A percentile compares a stretch with the other conserved stretches of the same genome.
Evolutionary conservation across 495 filamentous ascomycete species (phyloP).

Genomic region (Peziza echinospora): DNA sequence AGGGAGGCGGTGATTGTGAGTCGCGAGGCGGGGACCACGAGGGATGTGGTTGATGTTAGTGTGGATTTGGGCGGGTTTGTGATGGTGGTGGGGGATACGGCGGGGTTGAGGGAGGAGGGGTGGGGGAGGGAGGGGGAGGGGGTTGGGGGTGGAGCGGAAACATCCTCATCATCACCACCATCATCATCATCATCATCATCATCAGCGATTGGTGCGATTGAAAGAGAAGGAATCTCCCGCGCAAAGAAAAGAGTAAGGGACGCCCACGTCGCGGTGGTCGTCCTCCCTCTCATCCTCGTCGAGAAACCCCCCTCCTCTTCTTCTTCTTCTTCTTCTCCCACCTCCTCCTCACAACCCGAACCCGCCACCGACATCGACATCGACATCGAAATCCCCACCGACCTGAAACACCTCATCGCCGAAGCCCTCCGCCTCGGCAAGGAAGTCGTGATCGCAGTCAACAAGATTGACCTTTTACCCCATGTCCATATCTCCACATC

Average conservation of each 20-base stretch:
- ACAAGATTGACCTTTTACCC: slow-evolving; percentile 14
- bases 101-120: slow-evolving; percentile 41
- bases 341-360: too few relatives aligned
- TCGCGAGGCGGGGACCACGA: slow-evolving; percentile 70
- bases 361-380: too few relatives aligned
- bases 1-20: slow-evolving; percentile 90
- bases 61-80: slow-evolving; percentile 78
- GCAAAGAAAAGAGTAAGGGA: slow-evolving; percentile 60
- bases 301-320: too few relatives aligned
- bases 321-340: too few relatives aligned
- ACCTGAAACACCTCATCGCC: too few relatives aligned
- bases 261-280: slow-evolving; percentile 68
- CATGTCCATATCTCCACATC: too few relatives aligned
- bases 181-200: too few relatives aligned
- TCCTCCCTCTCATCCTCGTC: too few relatives aligned
- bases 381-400: too few relatives aligned
- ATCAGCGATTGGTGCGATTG: slow-evolving; percentile 63
- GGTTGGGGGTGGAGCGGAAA: slow-evolving; percentile 16
- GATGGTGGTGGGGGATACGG: slow-evolving; percentile 79
- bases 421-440: slow-evolving; percentile 29
- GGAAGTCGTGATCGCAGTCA: slow-evolving; percentile 36
- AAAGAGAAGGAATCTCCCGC: slow-evolving; percentile 74
- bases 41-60: slow-evolving; percentile 82
- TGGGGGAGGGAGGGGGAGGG: slow-evolving; percentile 5
- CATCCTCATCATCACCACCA: too few relatives aligned